phyloP scores from a whole-genome alignment of 2,329 filamentous ascomycete species.

The Exophiala phaeomuriformis region DNA sequence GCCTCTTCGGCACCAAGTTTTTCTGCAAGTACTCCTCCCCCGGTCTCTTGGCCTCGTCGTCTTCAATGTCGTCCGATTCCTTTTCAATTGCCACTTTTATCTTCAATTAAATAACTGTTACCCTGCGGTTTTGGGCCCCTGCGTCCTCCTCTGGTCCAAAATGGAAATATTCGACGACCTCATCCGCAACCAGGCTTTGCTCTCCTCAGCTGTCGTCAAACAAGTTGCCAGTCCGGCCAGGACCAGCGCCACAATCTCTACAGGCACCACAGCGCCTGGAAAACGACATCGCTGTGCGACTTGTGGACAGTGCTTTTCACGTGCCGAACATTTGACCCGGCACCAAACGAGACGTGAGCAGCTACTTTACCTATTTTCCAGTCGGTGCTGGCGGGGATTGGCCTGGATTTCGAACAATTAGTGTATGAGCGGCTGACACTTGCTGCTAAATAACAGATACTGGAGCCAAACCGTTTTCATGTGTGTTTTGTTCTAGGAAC shows the following conservation, averaged over 20 bases:
- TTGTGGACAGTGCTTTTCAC: conserved; percentile 41
- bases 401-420: no score
- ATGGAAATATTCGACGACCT: conserved; percentile 22
- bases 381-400: no score
- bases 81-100: neutral
- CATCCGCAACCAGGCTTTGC: conserved; percentile 17
- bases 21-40: no score
- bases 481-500: conserved; percentile 40
- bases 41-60: no score
- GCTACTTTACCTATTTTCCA: no score
- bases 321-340: conserved; percentile 43
- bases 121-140: no score
- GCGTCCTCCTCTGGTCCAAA: no score
- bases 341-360: conserved; percentile 43
- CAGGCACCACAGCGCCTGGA: conserved; percentile 25
- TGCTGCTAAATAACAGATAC: conserved; percentile 32
- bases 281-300: conserved; percentile 39
- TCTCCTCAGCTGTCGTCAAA: conserved; percentile 16
- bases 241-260: neutral
- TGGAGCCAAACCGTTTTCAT: conserved; percentile 43
- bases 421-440: no score
- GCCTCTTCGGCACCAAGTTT: no score
- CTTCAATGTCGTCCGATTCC: no score
- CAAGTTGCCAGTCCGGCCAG: neutral
- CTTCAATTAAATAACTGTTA: neutral